Evolutionary conservation across 2,329 filamentous ascomycete species (phyloP).

Genomic region (Epichloe gansuensis): DNA sequence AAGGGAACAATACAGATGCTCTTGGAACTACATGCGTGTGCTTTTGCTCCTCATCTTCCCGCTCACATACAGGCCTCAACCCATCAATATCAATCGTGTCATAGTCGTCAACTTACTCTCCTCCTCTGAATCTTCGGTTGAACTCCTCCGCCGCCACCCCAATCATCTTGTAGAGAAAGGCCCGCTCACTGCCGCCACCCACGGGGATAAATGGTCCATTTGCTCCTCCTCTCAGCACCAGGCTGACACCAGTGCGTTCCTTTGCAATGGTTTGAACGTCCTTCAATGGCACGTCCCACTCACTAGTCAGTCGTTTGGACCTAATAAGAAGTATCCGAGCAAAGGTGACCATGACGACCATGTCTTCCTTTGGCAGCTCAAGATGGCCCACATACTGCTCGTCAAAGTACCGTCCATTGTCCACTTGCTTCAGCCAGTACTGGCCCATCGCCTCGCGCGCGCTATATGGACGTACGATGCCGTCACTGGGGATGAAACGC

Average conservation of each 20-base stretch:
- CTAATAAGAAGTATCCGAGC: slow-evolving; percentile 81
- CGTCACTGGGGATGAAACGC: slow-evolving; percentile 83
- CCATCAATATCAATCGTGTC: neutral
- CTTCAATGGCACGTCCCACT: slow-evolving; percentile 94
- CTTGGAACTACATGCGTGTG: neutral
- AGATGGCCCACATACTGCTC: slow-evolving; percentile 95
- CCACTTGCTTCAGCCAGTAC: slow-evolving; percentile 96
- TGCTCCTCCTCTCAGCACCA: slow-evolving; percentile 76
- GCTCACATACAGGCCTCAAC: neutral
- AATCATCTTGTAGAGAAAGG: slow-evolving; percentile 54
- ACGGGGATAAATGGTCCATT: slow-evolving; percentile 94
- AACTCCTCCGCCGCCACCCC: slow-evolving; percentile 56
- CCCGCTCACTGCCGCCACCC: slow-evolving; percentile 64
- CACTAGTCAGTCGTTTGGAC: slow-evolving; percentile 70
- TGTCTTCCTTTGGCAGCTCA: slow-evolving; percentile 78
- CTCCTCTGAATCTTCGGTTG: slow-evolving; percentile 44
- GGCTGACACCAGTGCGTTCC: slow-evolving; percentile 84
- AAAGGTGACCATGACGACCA: slow-evolving; percentile 82
- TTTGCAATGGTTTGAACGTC: slow-evolving; percentile 96
- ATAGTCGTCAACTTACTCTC: slow-evolving; percentile 14
- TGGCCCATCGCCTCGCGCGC: slow-evolving; percentile 92
- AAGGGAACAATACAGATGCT: neutral
- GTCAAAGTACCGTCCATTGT: slow-evolving; percentile 96
- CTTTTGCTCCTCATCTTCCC: neutral
- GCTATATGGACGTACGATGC: slow-evolving; percentile 86